Conservation (phyloP, 1,284 basidiomycete genomes). For the Abortiporus biennis region DNA sequence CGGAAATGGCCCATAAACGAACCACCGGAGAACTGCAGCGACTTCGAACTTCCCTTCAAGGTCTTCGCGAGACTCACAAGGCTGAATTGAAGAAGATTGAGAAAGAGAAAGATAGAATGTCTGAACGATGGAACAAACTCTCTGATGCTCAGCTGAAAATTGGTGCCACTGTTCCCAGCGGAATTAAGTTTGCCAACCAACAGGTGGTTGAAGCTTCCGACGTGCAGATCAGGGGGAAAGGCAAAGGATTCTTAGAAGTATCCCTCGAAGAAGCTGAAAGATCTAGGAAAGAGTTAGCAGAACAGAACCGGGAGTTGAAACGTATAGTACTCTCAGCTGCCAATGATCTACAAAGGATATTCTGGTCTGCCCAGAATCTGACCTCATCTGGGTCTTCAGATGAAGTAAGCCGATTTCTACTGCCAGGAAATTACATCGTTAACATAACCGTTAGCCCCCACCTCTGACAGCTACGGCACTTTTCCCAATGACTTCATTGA, state of each 20-base stretch:
- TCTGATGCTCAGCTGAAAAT: slow-evolving; percentile 60
- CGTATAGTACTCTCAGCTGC: slow-evolving; percentile 63
- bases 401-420: slow-evolving; percentile 30
- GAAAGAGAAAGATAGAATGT: slow-evolving; percentile 71
- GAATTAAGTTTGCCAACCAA: slow-evolving; percentile 52
- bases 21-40: slow-evolving; percentile 64
- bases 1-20: slow-evolving; percentile 63
- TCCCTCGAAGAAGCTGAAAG: slow-evolving; percentile 72
- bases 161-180: slow-evolving; percentile 31
- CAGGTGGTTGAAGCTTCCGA: slow-evolving; percentile 42
- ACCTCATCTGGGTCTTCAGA: slow-evolving; percentile 30
- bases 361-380: slow-evolving; percentile 34
- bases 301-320: slow-evolving; percentile 68
- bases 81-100: slow-evolving; percentile 79
- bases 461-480: slow-evolving; percentile 42
- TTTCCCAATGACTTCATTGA: slow-evolving; percentile 54
- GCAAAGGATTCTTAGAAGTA: slow-evolving; percentile 57
- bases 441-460: slow-evolving; percentile 31
- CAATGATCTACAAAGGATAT: slow-evolving; percentile 60
- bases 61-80: slow-evolving; percentile 58
- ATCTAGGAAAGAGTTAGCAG: slow-evolving; percentile 55
- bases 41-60: slow-evolving; percentile 55
- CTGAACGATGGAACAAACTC: slow-evolving; percentile 74
- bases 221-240: slow-evolving; percentile 34
- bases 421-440: background rate